phyloP scores from a whole-genome alignment of 768 basidiomycete genomes.

The Psilocybe subaeruginosa region DNA sequence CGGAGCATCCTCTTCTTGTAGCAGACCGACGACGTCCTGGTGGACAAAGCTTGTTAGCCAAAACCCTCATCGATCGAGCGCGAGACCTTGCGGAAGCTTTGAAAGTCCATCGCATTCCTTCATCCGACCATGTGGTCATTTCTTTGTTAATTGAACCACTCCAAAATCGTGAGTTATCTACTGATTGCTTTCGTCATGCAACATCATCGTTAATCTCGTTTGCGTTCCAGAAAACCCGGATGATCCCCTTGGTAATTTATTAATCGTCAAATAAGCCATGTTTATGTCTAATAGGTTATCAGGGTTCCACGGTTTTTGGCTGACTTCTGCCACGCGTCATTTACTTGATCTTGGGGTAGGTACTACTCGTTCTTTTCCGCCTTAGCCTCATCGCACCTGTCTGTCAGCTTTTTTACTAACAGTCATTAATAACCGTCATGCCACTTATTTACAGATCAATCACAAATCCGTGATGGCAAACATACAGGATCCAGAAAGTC shows the following conservation, averaged over 20 bases:
- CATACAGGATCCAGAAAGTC: constrained; percentile 73
- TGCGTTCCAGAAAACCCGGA: constrained; percentile 65
- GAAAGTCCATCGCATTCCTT: constrained; percentile 83
- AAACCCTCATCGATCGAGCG: constrained; percentile 76
- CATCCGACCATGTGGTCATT: constrained; percentile 81
- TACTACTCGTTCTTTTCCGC: constrained; percentile 18
- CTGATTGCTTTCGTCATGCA: neutral
- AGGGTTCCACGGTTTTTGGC: constrained; percentile 90
- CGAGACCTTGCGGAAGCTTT: constrained; percentile 86
- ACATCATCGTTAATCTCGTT: constrained; percentile 14
- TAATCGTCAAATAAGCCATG: constrained; percentile 5
- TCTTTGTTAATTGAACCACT: constrained; percentile 81
- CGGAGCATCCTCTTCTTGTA: constrained; percentile 84
- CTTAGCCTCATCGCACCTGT: constrained; percentile 7
- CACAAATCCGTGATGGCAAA: constrained; percentile 78
- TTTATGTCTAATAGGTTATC: constrained; percentile 20
- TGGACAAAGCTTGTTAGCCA: constrained; percentile 78
- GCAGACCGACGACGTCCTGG: constrained; percentile 73
- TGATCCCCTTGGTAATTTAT: constrained; percentile 63
- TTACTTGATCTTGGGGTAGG: constrained; percentile 74
- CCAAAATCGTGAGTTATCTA: constrained; percentile 76
- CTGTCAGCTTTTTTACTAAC: constrained; percentile 4
- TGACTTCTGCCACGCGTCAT: constrained; percentile 77
- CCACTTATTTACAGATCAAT: constrained; percentile 60
- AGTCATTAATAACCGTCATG: constrained; percentile 12